Conservation (phyloP, 2,329 filamentous ascomycete species). For the Rachicladosporium sp. region DNA sequence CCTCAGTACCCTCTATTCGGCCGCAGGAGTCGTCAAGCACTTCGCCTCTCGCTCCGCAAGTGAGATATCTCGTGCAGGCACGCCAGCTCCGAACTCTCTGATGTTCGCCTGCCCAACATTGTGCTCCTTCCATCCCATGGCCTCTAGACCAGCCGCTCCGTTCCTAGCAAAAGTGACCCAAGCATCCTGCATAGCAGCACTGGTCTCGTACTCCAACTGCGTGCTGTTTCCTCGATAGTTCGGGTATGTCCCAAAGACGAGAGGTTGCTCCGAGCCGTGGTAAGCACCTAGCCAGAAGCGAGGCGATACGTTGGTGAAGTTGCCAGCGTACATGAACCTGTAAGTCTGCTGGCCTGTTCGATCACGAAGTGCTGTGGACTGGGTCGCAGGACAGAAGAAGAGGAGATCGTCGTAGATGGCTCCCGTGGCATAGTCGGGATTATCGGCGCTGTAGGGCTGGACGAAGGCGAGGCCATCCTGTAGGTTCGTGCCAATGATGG, state of each 20-base stretch:
- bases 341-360: conserved; percentile 9
- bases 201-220: conserved; percentile 8
- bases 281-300: conserved; percentile 19
- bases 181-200: conserved; percentile 13
- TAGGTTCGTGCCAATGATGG: conserved; percentile 17
- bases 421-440: conserved; percentile 6
- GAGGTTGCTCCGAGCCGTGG: conserved; percentile 22
- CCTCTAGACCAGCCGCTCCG: conserved; percentile 13
- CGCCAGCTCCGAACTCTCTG: conserved; percentile 15
- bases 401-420: conserved; percentile 13
- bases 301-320: conserved; percentile 16
- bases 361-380: conserved; percentile 10
- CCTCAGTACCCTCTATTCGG: no score
- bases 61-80: conserved; percentile 18
- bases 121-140: conserved; percentile 12
- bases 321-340: conserved; percentile 20
- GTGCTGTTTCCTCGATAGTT: conserved; percentile 10
- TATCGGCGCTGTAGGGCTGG: conserved; percentile 4
- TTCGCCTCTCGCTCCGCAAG: conserved; percentile 11
- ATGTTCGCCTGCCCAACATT: conserved; percentile 11
- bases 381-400: conserved; percentile 12
- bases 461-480: conserved; percentile 13
- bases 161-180: conserved; percentile 14
- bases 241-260: conserved; percentile 14
- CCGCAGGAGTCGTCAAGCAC: conserved; percentile 6